Conservation (phyloP, 169 alveolate species). For the Eimeria necatrix region DNA sequence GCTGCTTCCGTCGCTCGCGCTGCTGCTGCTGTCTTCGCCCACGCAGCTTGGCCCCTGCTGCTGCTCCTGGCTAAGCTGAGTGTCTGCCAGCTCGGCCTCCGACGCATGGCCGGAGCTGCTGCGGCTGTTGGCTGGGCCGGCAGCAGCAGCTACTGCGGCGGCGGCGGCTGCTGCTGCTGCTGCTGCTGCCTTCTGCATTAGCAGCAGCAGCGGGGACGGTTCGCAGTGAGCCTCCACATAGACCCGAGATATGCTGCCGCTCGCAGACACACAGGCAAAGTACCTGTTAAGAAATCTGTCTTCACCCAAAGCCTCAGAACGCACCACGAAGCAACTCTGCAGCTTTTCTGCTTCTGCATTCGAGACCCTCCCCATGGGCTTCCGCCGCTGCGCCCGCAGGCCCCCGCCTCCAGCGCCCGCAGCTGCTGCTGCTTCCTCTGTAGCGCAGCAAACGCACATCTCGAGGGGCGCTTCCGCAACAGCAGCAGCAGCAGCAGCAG, state of each 20-base stretch:
- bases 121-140: not conserved
- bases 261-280: constrained; percentile 37
- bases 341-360: constrained; percentile 70
- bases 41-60: not conserved
- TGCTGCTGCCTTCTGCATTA: constrained; percentile 31
- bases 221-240: constrained; percentile 63
- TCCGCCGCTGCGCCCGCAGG: constrained; percentile 45
- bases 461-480: not conserved
- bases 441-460: not conserved
- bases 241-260: constrained; percentile 62
- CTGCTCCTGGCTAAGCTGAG: not conserved
- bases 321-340: constrained; percentile 48
- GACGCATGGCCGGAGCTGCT: not conserved
- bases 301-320: constrained; percentile 64
- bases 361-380: constrained; percentile 75
- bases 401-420: constrained; percentile 16
- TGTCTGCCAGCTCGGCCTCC: not conserved
- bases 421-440: constrained; percentile 24
- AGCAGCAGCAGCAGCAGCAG: constrained; percentile 23
- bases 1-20: not conserved
- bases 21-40: not conserved
- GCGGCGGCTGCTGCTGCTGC: constrained; percentile 36
- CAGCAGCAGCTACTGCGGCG: not conserved
- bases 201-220: constrained; percentile 25
- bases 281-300: constrained; percentile 68